Percentiles rank a stretch among this genome's conserved stretches.
Conservation (phyloP, 768 basidiomycete species). For the Hemileccinum impolitum region DNA sequence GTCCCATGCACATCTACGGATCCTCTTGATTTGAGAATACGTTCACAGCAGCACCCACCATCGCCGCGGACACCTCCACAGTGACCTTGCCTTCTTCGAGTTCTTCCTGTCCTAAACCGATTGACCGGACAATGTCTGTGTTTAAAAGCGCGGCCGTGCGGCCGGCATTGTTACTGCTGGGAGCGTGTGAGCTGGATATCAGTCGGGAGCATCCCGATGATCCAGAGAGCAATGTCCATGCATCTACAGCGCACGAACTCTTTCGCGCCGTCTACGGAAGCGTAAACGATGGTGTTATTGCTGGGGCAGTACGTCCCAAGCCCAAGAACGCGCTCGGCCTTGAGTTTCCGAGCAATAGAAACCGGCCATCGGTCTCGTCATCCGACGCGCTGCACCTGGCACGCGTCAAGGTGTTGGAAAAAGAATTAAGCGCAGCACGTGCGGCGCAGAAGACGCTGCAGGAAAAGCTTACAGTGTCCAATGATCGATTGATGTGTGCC, state of each 20-base stretch:
- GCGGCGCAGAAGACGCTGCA: slow-evolving; percentile 14
- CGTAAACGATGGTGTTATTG: slow-evolving; percentile 17
- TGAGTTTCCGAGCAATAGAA: slow-evolving; percentile 18
- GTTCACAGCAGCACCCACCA: slow-evolving; percentile 8
- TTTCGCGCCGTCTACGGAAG: slow-evolving; percentile 31
- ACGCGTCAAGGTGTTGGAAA: slow-evolving; percentile 24
- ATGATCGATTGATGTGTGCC: slow-evolving; percentile 11
- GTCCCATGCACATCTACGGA: slow-evolving; percentile 10
- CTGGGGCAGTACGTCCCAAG: slow-evolving; percentile 12
- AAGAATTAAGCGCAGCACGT: slow-evolving; percentile 19
- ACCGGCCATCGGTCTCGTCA: background rate
- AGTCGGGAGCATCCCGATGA: slow-evolving; percentile 25
- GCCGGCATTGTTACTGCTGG: slow-evolving; percentile 28
- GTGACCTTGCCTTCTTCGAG: slow-evolving; percentile 3
- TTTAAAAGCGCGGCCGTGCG: slow-evolving; percentile 19
- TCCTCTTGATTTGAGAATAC: slow-evolving; percentile 15
- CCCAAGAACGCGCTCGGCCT: slow-evolving; percentile 24
- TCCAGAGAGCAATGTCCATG: slow-evolving; percentile 20
- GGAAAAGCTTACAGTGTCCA: slow-evolving; percentile 17
- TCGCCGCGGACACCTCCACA: slow-evolving; percentile 8
- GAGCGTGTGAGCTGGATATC: slow-evolving; percentile 33
- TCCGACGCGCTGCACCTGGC: slow-evolving; percentile 1
- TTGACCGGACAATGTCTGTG: slow-evolving; percentile 8
- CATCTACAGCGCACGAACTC: slow-evolving; percentile 24
- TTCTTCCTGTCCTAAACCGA: slow-evolving; percentile 8